Evolutionary conservation across 2,329 filamentous ascomycete genomes (phyloP).

Genomic region (Pseudocercospora macadamiae): DNA sequence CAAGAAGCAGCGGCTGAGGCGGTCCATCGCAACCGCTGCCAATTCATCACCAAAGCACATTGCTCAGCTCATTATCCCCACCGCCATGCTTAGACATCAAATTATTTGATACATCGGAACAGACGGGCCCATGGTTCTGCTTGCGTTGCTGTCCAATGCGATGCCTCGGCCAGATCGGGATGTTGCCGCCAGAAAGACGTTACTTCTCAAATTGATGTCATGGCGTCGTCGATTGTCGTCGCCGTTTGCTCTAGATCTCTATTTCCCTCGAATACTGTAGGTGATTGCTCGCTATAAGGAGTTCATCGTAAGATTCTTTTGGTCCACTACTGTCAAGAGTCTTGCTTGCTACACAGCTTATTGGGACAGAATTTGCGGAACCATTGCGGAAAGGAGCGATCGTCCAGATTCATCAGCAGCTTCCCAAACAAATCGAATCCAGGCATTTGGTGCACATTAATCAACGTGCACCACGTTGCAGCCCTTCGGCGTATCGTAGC

Average conservation of each 20-base stretch:
- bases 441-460: neutral
- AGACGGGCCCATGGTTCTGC: too few relatives aligned
- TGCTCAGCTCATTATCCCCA: too few relatives aligned
- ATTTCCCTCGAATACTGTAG: too few relatives aligned
- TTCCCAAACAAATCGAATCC: neutral
- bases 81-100: too few relatives aligned
- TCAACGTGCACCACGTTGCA: neutral
- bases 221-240: too few relatives aligned
- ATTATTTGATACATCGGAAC: too few relatives aligned
- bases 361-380: neutral
- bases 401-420: neutral
- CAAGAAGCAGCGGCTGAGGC: too few relatives aligned
- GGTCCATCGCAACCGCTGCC: too few relatives aligned
- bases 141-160: neutral
- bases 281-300: too few relatives aligned
- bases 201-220: neutral
- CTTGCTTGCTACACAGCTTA: neutral
- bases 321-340: neutral
- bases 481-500: neutral
- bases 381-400: neutral
- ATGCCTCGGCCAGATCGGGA: neutral
- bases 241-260: too few relatives aligned
- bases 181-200: neutral
- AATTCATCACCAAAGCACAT: too few relatives aligned
- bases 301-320: neutral